Conservation (phyloP, 2,329 filamentous ascomycete species). For the Pleomassaria siparia region DNA sequence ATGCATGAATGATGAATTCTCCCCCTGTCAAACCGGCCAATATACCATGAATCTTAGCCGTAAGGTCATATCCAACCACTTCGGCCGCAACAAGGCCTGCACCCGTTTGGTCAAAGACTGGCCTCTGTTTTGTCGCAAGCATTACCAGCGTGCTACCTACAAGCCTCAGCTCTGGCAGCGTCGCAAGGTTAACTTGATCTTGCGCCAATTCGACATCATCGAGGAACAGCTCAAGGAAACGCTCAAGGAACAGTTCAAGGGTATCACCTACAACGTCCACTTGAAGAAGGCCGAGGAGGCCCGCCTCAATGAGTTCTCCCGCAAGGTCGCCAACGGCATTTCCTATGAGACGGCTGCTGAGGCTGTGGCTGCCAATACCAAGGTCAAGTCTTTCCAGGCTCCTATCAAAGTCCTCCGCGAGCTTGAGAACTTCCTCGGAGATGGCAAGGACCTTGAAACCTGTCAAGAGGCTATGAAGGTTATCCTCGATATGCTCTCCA, state of each 20-base stretch:
- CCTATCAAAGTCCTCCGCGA: slow-evolving; percentile 37
- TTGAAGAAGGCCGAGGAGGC: slow-evolving; percentile 41
- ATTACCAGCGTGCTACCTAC: slow-evolving; percentile 45
- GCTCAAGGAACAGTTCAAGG: slow-evolving; percentile 30
- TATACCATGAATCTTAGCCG: slow-evolving; percentile 35
- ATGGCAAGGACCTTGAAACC: slow-evolving; percentile 20
- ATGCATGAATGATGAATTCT: slow-evolving; percentile 35
- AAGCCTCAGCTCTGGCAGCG: slow-evolving; percentile 37
- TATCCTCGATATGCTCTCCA: slow-evolving; percentile 33
- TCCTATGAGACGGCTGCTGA: slow-evolving; percentile 11
- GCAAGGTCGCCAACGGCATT: slow-evolving; percentile 21
- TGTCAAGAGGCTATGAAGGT: slow-evolving; percentile 24
- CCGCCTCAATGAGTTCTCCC: slow-evolving; percentile 33
- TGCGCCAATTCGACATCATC: slow-evolving; percentile 36
- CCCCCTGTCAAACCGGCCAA: slow-evolving; percentile 36
- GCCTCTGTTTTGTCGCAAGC: slow-evolving; percentile 43
- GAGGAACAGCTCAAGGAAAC: slow-evolving; percentile 32
- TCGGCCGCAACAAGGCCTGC: slow-evolving; percentile 44
- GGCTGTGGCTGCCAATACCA: slow-evolving; percentile 10
- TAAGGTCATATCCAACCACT: slow-evolving; percentile 45
- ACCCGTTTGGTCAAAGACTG: slow-evolving; percentile 33
- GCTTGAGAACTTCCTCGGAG: slow-evolving; percentile 26
- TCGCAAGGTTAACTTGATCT: slow-evolving; percentile 37
- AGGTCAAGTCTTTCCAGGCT: slow-evolving; percentile 32
- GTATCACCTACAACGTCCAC: slow-evolving; percentile 33